Conservation (phyloP, 306 rosid genomes). For the Ceratonia siliqua region DNA sequence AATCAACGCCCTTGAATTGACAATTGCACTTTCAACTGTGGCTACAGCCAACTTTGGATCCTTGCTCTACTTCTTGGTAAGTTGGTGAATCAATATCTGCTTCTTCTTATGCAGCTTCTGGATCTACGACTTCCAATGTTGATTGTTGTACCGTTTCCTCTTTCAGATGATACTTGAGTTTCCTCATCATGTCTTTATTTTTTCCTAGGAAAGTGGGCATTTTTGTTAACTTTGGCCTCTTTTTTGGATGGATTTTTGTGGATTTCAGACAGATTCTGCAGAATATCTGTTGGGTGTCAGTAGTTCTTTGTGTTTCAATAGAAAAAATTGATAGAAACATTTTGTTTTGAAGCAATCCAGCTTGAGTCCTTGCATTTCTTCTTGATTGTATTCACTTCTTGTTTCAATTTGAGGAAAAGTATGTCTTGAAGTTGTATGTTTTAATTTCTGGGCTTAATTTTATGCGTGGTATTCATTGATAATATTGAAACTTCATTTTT, state of each 20-base stretch:
- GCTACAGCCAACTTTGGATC: constrained; percentile 38
- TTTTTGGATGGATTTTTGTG: neutral
- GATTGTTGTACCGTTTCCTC: constrained; percentile 6
- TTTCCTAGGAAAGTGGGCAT: constrained; percentile 17
- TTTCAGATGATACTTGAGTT: constrained; percentile 16
- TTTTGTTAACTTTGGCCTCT: neutral
- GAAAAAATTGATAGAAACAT: constrained; percentile 19
- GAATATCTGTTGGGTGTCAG: neutral
- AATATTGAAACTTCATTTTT: no score
- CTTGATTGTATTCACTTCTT: neutral
- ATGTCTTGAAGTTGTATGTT: neutral
- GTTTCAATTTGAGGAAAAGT: constrained; percentile 29
- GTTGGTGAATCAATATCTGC: constrained; percentile 29
- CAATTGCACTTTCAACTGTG: constrained; percentile 35
- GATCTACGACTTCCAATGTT: constrained; percentile 34
- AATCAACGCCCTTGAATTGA: constrained; percentile 23
- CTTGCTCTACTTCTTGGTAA: constrained; percentile 36
- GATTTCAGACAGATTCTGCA: neutral
- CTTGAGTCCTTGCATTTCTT: constrained; percentile 7
- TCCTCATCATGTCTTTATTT: neutral
- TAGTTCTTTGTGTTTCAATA: neutral
- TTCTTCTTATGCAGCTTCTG: neutral
- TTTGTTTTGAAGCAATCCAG: constrained; percentile 28
- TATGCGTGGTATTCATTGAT: constrained; percentile 28
- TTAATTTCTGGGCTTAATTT: neutral